Evolutionary conservation across 2,329 filamentous ascomycete genomes (phyloP), one percentile per base, ranked within the genome.

Genomic region (Phaeophleospora eucalypticola): DNA sequence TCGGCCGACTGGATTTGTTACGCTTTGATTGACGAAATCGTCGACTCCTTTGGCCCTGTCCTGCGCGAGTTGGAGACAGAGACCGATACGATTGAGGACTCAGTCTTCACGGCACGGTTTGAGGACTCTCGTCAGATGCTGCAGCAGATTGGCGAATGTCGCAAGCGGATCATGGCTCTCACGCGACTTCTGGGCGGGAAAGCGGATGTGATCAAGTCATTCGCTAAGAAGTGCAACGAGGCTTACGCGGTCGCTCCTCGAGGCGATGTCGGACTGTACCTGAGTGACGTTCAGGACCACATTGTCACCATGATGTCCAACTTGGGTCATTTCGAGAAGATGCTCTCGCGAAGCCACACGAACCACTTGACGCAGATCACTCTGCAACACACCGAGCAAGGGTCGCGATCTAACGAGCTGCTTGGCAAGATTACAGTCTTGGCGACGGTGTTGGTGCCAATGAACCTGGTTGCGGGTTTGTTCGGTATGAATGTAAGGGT

Each of bases 1-100:
- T 95, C 89, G 65, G 90, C 89, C 58, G 93, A 98, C 70, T 98
- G 94, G 91, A 94, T 97, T 59, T 98, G 93, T 74, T 98, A 98
- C 65, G 93, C 93, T 36, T 78, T 98, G 63, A 97, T 98, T 65
- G 93, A 98, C 68, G 89, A 98, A 65, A 98, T 98, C 63, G 93
- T 97, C 50, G 93, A 98, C 71, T 88, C 83, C 17, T 98, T 97
- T 62, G 90, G 87, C 0, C 91, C 91, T 12, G 83, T 89, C 21
- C 95, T 98, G 54, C 83, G 82, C 46, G 84, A 87, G 45, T 85
- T 95, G 42, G 93, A 98, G 70, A 70, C 82, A 15, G 88, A 95
- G 61, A 90, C 91, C 1, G 93, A 98, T 65, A 80, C 81, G 9
- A 96, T 98, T 50, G 93, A 98, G 67, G 93, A 98, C 58, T 86